A percentile compares a stretch with the other conserved stretches of the same genome.
phyloP scores from a whole-genome alignment of 176 grass and related monocot species.

The Lolium rigidum region DNA sequence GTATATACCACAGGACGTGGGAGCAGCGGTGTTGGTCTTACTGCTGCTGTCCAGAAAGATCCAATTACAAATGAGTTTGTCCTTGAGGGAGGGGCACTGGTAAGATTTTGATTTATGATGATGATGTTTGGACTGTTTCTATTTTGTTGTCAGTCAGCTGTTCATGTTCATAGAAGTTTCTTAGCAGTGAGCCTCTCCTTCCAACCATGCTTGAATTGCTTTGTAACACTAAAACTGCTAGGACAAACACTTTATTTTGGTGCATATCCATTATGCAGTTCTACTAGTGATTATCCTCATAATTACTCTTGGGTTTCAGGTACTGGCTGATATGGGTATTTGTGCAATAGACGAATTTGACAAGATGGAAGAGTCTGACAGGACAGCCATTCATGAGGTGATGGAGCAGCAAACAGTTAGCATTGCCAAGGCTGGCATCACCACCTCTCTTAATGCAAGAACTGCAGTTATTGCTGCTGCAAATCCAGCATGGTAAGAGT shows the following conservation, averaged over 20 bases:
- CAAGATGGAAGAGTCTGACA: slow-evolving; percentile 99
- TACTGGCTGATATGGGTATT: slow-evolving; percentile 97
- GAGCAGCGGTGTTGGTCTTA: slow-evolving; percentile 98
- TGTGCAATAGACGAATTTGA: slow-evolving; percentile 99
- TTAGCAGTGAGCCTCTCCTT: slow-evolving; percentile 24
- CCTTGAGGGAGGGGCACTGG: slow-evolving; percentile 97
- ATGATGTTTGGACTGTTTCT: not conserved
- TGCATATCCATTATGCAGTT: slow-evolving; percentile 6
- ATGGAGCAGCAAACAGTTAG: slow-evolving; percentile 99
- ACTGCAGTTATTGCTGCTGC: slow-evolving; percentile 94
- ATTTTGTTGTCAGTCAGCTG: slow-evolving; percentile 4
- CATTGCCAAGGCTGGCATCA: slow-evolving; percentile 98
- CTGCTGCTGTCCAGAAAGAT: slow-evolving; percentile 94
- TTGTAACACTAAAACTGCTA: not conserved
- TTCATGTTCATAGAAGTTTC: not conserved
- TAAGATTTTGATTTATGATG: slow-evolving; percentile 43
- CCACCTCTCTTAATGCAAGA: slow-evolving; percentile 98
- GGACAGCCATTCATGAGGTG: slow-evolving; percentile 99
- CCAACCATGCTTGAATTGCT: not conserved
- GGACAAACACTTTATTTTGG: slow-evolving; percentile 21
- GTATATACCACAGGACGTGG: slow-evolving; percentile 97
- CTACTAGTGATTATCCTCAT: slow-evolving; percentile 16
- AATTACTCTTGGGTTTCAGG: slow-evolving; percentile 58
- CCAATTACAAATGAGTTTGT: slow-evolving; percentile 97
- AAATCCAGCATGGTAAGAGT: slow-evolving; percentile 91